A percentile compares a stretch with the other conserved stretches of the same genome.
phyloP scores from a whole-genome alignment of 2,329 filamentous ascomycete species.

The Fusarium subtropicale region DNA sequence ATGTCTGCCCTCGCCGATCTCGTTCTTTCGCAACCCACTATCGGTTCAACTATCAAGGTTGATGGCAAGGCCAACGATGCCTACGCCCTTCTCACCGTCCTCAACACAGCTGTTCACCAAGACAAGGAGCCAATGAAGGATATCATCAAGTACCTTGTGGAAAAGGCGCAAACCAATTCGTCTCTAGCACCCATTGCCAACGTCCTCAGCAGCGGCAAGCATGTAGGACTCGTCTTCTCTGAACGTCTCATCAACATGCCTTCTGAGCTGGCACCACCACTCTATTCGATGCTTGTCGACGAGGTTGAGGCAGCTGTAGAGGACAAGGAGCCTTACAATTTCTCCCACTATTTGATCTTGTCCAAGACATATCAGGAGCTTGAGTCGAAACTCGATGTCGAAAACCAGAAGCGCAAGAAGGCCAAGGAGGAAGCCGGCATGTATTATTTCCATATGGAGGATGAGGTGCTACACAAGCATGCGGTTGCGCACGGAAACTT shows the following conservation, averaged over 20 bases:
- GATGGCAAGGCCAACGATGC: slow-evolving; percentile 93
- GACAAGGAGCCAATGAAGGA: slow-evolving; percentile 78
- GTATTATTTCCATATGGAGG: slow-evolving; percentile 96
- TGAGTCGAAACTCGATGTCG: slow-evolving; percentile 79
- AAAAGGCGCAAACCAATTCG: slow-evolving; percentile 64
- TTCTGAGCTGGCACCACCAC: slow-evolving; percentile 88
- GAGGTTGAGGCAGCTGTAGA: slow-evolving; percentile 90
- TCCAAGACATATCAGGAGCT: slow-evolving; percentile 95
- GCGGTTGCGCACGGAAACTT: slow-evolving; percentile 77
- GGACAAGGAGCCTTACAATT: slow-evolving; percentile 91
- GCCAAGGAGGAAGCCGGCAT: slow-evolving; percentile 69
- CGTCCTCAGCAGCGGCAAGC: slow-evolving; percentile 65
- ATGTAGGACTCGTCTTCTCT: slow-evolving; percentile 87
- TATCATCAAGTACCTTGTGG: slow-evolving; percentile 76
- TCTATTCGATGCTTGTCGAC: slow-evolving; percentile 94
- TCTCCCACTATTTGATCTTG: slow-evolving; percentile 91
- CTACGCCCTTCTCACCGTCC: slow-evolving; percentile 89
- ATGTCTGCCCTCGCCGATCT: slow-evolving; percentile 87
- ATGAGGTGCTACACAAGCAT: slow-evolving; percentile 86
- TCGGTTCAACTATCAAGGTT: slow-evolving; percentile 97
- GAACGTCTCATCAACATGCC: slow-evolving; percentile 98
- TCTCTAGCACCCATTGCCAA: slow-evolving; percentile 67
- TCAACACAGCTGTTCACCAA: slow-evolving; percentile 85
- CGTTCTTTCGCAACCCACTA: slow-evolving; percentile 84
- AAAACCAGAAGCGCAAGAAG: slow-evolving; percentile 72